Evolutionary conservation across 208 protist genomes (phyloP).

Genomic region (Leishmania gerbilli): DNA sequence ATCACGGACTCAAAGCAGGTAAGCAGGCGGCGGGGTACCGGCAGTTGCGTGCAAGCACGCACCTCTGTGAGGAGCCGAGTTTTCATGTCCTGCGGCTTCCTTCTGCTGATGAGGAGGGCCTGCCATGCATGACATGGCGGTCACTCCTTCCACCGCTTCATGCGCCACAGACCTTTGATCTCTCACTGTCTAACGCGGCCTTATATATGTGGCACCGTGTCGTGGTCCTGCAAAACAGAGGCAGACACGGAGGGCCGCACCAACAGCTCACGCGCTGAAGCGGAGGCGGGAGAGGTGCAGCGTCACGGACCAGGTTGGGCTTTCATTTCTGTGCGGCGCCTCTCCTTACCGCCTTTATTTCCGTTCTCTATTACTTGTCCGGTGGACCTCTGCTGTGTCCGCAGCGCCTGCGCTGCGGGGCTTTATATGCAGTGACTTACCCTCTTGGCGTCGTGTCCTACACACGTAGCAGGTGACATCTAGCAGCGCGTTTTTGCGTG

Average conservation of each 20-base stretch:
- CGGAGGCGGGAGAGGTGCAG: background rate
- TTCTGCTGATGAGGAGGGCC: background rate
- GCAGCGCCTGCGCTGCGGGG: background rate
- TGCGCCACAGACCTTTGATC: background rate
- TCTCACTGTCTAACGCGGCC: background rate
- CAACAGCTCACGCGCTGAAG: background rate
- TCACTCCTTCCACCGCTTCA: background rate
- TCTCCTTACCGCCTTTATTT: background rate
- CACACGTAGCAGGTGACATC: too few species aligned
- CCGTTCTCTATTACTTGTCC: background rate
- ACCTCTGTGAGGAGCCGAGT: background rate
- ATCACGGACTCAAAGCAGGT: background rate
- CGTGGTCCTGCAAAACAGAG: background rate
- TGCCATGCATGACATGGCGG: background rate
- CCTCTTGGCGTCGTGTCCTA: too few species aligned
- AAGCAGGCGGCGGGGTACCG: background rate
- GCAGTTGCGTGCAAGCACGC: background rate
- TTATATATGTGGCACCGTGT: too few species aligned
- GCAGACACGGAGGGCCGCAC: background rate
- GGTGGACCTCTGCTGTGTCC: background rate
- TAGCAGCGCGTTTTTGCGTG: too few species aligned
- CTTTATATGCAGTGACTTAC: background rate
- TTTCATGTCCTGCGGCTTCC: background rate
- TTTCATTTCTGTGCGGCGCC: background rate
- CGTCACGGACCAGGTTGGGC: slow-evolving; percentile 1